Evolutionary conservation across 2,329 filamentous ascomycete genomes (phyloP).

Genomic region (Pseudogymnoascus sp.): DNA sequence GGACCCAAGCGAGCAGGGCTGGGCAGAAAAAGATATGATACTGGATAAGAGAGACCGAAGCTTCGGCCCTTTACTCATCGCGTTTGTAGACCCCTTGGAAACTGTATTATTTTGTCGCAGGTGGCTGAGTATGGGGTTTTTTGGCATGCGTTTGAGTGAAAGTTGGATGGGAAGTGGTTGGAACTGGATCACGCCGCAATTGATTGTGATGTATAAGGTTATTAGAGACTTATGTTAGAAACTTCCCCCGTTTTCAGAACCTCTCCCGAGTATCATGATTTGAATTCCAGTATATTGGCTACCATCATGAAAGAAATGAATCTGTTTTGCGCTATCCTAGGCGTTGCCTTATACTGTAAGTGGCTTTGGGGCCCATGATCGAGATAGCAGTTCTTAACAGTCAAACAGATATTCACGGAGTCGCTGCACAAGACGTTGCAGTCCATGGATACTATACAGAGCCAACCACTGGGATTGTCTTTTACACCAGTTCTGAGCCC

Average conservation of each 20-base stretch:
- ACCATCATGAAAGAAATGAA: slow-evolving; percentile 23
- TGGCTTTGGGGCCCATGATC: background rate
- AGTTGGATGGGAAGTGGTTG: background rate
- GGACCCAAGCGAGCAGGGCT: background rate
- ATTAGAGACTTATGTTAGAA: background rate
- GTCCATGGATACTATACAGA: slow-evolving; percentile 35
- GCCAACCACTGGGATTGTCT: slow-evolving; percentile 44
- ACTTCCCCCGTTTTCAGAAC: background rate
- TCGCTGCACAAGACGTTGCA: slow-evolving; percentile 26
- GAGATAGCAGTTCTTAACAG: slow-evolving; percentile 12
- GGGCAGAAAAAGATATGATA: background rate
- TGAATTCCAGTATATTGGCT: slow-evolving; percentile 13
- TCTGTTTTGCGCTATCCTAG: slow-evolving; percentile 20
- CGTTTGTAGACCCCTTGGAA: background rate
- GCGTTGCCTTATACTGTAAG: slow-evolving; percentile 22
- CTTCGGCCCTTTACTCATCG: background rate
- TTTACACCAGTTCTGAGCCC: slow-evolving; percentile 43
- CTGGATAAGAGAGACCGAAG: background rate
- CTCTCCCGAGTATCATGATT: slow-evolving; percentile 7
- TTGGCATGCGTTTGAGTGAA: background rate
- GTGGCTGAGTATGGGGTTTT: background rate
- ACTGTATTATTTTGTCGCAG: background rate
- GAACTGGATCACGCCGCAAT: background rate
- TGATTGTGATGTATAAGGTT: background rate
- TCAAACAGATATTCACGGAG: slow-evolving; percentile 18